Conservation (phyloP, 768 basidiomycete genomes). For the Tricholoma matsutake region DNA sequence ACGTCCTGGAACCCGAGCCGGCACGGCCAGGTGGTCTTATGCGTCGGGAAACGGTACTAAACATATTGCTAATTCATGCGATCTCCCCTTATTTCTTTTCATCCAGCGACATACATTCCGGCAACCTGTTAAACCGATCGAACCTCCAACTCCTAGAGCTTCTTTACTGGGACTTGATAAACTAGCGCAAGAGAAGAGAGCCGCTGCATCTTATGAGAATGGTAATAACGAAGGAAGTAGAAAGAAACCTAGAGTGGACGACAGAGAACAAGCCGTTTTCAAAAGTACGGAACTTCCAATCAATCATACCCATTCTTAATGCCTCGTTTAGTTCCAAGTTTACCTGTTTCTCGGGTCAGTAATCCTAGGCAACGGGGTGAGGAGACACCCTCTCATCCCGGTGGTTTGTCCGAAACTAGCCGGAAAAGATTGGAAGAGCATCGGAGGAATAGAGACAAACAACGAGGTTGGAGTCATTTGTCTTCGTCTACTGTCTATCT, state of each 20-base stretch:
- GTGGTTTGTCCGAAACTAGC: slow-evolving; percentile 79
- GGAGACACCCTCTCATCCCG: slow-evolving; percentile 92
- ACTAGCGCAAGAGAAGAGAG: slow-evolving; percentile 86
- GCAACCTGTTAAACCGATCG: slow-evolving; percentile 66
- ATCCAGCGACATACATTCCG: slow-evolving; percentile 77
- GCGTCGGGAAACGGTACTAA: slow-evolving; percentile 57
- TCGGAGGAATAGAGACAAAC: slow-evolving; percentile 64
- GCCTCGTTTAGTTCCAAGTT: slow-evolving; percentile 63
- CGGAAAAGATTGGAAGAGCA: slow-evolving; percentile 74
- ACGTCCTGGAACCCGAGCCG: slow-evolving; percentile 81
- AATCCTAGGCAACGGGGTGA: slow-evolving; percentile 73
- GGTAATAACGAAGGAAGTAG: slow-evolving; percentile 48
- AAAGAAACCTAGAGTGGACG: slow-evolving; percentile 64
- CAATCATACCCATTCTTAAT: slow-evolving; percentile 3
- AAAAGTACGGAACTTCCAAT: slow-evolving; percentile 58
- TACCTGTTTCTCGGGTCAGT: slow-evolving; percentile 56
- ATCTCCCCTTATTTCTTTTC: not conserved
- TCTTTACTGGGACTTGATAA: slow-evolving; percentile 87
- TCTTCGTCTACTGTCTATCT: slow-evolving; percentile 1
- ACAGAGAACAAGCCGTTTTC: slow-evolving; percentile 71
- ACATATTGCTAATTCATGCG: not conserved
- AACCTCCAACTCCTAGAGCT: slow-evolving; percentile 72
- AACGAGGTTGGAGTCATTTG: slow-evolving; percentile 47
- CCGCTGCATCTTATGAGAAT: slow-evolving; percentile 44
- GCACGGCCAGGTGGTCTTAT: slow-evolving; percentile 77